These are phyloP conservation scores for Cinchona pubescens DNA, from an alignment of 257 asterid genomes.

Conservation along the genomic window DNA sequence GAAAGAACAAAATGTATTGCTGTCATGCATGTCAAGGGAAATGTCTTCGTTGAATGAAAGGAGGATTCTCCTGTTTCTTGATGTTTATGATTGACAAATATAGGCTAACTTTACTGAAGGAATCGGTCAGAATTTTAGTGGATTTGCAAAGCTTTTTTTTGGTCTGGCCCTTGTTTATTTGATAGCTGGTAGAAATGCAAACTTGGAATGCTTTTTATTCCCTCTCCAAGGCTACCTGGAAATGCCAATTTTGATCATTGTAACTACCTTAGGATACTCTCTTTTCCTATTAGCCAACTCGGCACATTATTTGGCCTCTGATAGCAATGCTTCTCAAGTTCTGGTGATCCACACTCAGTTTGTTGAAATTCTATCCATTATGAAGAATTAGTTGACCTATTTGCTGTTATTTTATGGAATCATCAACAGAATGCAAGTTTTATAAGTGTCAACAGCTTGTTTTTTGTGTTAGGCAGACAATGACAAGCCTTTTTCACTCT, in stretches of 20 bases:
- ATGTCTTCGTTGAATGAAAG: neutral
- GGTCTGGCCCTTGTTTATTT: neutral
- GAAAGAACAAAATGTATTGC: neutral
- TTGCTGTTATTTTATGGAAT: neutral
- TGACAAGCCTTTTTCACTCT: neutral
- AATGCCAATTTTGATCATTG: neutral
- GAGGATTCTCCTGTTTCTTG: neutral
- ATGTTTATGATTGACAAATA: neutral
- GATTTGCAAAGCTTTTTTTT: neutral
- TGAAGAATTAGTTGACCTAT: neutral
- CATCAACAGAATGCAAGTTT: neutral
- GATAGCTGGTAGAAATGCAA: neutral
- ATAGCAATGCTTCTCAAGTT: neutral
- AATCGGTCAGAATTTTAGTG: neutral
- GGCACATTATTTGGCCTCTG: neutral
- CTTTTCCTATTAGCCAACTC: neutral
- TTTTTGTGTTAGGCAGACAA: constrained; percentile 3
- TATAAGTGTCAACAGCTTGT: neutral
- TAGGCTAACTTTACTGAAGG: neutral
- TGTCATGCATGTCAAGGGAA: neutral
- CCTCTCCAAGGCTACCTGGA: neutral
- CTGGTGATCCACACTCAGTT: neutral
- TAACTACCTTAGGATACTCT: neutral
- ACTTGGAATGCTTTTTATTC: neutral
- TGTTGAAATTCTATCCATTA: neutral